Conservation (phyloP, 345 rosid genomes). For the Populus tremula region DNA sequence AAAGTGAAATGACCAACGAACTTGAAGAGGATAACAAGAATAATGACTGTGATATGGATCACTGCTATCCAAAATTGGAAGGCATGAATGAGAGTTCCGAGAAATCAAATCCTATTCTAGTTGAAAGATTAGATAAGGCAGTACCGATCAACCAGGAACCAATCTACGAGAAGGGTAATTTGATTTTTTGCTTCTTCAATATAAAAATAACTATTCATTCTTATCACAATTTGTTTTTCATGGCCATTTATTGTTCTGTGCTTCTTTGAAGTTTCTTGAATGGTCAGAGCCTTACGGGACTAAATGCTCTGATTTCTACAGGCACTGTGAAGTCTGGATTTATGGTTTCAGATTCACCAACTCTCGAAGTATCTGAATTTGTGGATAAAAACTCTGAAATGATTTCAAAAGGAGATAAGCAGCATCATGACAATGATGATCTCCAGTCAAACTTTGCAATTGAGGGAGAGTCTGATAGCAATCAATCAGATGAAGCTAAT, state of each 20-base stretch:
- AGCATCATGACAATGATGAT: neutral
- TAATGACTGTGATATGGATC: neutral
- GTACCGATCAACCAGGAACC: neutral
- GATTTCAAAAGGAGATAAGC: neutral
- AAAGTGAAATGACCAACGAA: neutral
- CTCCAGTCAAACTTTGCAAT: neutral
- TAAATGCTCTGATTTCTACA: neutral
- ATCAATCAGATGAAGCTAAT: neutral
- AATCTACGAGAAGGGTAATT: conserved; percentile 25
- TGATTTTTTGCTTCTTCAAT: neutral
- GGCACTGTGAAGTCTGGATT: neutral
- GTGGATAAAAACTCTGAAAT: conserved; percentile 3
- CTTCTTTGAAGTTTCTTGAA: neutral
- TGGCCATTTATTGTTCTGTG: neutral
- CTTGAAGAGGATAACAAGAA: neutral
- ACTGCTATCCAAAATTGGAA: neutral
- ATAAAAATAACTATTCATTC: neutral
- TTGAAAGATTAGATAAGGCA: conserved; percentile 2
- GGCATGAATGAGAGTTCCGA: conserved; percentile 18
- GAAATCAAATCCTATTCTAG: conserved; percentile 16
- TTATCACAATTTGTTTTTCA: neutral
- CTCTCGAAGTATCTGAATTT: neutral
- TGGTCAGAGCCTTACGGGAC: neutral
- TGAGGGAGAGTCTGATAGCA: neutral
- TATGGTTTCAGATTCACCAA: neutral